These are phyloP conservation scores for Caryopteris hybrid DNA, from an alignment of 305 asterid species.

Conservation along the genomic window DNA sequence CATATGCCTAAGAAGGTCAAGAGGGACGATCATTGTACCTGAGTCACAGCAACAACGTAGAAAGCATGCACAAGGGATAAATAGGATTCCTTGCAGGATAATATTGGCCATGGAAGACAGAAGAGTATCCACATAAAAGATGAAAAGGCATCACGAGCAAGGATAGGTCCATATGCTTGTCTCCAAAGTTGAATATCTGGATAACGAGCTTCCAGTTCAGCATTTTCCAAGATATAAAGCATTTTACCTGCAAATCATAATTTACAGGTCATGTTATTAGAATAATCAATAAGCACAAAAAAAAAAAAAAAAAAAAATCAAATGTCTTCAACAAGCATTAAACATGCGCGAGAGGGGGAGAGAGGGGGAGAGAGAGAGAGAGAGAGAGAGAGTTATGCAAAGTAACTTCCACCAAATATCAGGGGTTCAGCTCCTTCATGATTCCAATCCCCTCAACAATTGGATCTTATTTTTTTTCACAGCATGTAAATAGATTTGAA, in stretches of 20 bases:
- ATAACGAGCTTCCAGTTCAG: conserved; percentile 41
- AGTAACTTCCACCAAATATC: background rate
- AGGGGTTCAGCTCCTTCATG: background rate
- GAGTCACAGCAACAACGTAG: conserved; percentile 61
- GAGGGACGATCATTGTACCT: conserved; percentile 46
- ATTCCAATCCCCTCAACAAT: background rate
- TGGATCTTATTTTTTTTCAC: background rate
- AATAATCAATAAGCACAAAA: background rate
- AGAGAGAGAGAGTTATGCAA: background rate
- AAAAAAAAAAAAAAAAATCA: conserved; percentile 7
- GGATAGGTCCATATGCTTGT: conserved; percentile 72
- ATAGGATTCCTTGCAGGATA: conserved; percentile 71
- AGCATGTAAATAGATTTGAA: background rate
- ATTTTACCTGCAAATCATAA: conserved; percentile 53
- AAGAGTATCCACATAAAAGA: conserved; percentile 88
- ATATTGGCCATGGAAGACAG: conserved; percentile 82
- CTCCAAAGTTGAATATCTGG: conserved; percentile 82
- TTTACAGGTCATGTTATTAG: conserved; percentile 12
- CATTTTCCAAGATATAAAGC: conserved; percentile 56
- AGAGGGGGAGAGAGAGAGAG: too few species aligned
- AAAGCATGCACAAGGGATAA: conserved; percentile 76
- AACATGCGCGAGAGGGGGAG: background rate
- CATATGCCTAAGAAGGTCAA: conserved; percentile 4
- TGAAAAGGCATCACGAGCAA: conserved; percentile 82
- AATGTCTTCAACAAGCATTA: background rate